Base-by-base conservation (phyloP, 495 filamentous ascomycete genomes). In the Tuber aestivum region DNA sequence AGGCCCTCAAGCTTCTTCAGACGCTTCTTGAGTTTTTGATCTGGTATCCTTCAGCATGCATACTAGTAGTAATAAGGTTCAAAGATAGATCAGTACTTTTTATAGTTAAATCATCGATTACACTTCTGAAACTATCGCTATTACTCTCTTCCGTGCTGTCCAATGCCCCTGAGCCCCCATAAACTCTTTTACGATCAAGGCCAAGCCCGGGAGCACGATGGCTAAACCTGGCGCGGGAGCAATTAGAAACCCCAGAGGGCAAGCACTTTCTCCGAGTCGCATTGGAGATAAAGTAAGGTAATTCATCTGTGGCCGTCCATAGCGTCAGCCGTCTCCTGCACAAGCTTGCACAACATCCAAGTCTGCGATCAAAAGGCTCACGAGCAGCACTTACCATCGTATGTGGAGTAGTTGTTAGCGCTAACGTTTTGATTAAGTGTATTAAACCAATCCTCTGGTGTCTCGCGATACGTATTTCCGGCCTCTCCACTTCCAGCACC, bases 71-170 rank as follows among this genome's bases (percentile, higher is more conserved):
- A 61, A 41, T 32, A 44, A 70, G 32, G 27, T 70, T 23, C 21
- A n/a, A 74, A 41, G 41, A 69, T 75, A 44, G 37, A 71, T 74
- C 70, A 7, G 44, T 88, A 83, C 91, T 92, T 78, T 91, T 89
- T 45, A 92, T 84, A 0, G 91, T 93, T 72, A 93, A 81, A 80
- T 93, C 91, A 77, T 92, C 91, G 65, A 93, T 92, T 44, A 93
- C 89, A 76, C 89, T 89, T 70, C 90, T 85, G 74, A 86, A 91
- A 76, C 89, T 89, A 61, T 88, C 89, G 71, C 85, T 86, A 61
- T 87, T 88, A 74, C 85, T 88, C 70, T 88, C 87, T 27, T 84
- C 86, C 10, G 85, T 83, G 48, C 81, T 83, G 40, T 83, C 81
- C 69, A 83, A 35, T 18, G 14, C 56, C 27, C 56, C 56, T 3